Conservation (phyloP, 768 basidiomycete species). For the Strobilomyces echinocephalus region DNA sequence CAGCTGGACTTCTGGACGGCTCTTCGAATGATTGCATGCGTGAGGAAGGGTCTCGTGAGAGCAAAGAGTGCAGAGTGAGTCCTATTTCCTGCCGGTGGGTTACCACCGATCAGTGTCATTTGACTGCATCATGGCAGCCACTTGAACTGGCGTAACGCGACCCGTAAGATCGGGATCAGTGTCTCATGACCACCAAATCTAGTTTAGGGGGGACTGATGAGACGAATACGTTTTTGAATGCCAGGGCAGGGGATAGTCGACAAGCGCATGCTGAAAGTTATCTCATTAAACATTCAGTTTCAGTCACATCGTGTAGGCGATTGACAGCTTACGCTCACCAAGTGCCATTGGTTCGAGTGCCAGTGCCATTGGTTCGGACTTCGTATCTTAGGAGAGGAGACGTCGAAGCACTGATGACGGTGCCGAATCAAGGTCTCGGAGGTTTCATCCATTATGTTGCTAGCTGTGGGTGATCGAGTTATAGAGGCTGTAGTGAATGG, state of each 20-base stretch:
- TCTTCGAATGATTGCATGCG: constrained; percentile 1
- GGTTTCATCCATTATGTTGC: not conserved
- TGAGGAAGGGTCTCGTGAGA: constrained; percentile 8
- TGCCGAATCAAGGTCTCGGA: not conserved
- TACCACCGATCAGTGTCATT: not conserved
- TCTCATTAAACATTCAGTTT: not conserved
- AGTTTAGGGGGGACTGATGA: too few species aligned
- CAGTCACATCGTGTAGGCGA: not conserved
- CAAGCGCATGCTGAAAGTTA: not conserved
- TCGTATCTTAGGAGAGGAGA: not conserved
- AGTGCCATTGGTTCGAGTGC: too few species aligned
- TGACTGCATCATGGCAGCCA: not conserved
- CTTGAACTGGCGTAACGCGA: not conserved
- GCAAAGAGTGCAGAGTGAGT: not conserved
- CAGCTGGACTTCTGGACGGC: not conserved
- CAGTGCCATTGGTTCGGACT: too few species aligned
- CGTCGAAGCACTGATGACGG: not conserved
- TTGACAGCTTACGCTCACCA: not conserved
- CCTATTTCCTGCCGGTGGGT: not conserved
- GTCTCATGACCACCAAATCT: too few species aligned
- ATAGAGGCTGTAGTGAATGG: too few species aligned
- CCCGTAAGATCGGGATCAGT: not conserved
- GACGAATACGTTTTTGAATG: not conserved
- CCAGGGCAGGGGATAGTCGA: not conserved
- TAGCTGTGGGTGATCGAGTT: too few species aligned